Evolutionary conservation across 2,329 filamentous ascomycete genomes (phyloP).

Genomic region (Monilinia vaccinii-corymbosi): DNA sequence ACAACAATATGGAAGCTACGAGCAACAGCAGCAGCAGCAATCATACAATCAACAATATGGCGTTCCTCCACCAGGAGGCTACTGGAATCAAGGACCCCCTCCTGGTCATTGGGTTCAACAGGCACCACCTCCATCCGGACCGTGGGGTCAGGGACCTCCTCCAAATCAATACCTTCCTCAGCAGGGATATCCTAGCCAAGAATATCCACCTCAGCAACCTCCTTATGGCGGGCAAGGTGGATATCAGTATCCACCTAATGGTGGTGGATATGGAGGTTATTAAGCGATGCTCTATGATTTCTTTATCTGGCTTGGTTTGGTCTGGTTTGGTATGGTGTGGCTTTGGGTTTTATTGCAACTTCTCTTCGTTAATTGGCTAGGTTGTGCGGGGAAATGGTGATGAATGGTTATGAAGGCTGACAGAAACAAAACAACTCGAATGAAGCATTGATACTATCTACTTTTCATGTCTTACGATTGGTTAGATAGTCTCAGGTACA

Average conservation of each 20-base stretch:
- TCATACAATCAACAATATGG: constrained; percentile 13
- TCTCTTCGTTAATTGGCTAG: not conserved
- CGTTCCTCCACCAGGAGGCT: not conserved
- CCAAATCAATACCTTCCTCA: constrained; percentile 4
- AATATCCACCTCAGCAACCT: constrained; percentile 17
- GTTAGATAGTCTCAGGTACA: not conserved
- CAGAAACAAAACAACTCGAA: not conserved
- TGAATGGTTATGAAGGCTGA: not conserved
- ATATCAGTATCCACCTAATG: not conserved
- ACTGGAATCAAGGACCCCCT: constrained; percentile 11
- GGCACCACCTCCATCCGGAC: not conserved
- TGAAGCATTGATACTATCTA: not conserved
- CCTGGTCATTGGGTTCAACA: not conserved
- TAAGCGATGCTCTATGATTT: not conserved
- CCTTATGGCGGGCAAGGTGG: constrained; percentile 12
- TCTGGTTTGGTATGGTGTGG: not conserved
- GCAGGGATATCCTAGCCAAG: not conserved
- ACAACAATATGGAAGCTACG: constrained; percentile 6
- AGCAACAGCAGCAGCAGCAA: constrained; percentile 9
- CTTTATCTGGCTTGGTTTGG: not conserved
- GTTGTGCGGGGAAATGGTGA: not conserved
- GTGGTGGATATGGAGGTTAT: constrained; percentile 3
- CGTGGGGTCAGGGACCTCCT: constrained; percentile 3
- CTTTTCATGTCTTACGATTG: not conserved
- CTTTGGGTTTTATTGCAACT: not conserved